Percentiles rank a stretch among this genome's conserved stretches.
Conservation (phyloP, 768 basidiomycete genomes). For the Lactifluus pinguis region DNA sequence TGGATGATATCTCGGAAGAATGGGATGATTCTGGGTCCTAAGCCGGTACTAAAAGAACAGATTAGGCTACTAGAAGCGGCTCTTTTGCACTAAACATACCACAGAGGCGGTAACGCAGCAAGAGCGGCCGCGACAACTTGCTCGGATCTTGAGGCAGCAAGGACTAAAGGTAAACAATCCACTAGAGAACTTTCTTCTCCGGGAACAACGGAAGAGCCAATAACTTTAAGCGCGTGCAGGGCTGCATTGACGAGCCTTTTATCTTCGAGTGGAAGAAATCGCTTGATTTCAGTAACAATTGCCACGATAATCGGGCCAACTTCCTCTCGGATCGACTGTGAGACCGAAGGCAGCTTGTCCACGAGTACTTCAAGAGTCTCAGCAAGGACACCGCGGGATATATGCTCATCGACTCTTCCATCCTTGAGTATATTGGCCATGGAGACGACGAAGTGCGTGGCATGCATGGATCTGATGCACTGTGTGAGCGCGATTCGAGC, state of each 20-base stretch:
- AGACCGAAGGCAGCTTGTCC: conserved; percentile 54
- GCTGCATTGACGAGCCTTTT: conserved; percentile 36
- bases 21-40: conserved; percentile 86
- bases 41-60: conserved; percentile 41
- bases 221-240: conserved; percentile 49
- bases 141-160: conserved; percentile 39
- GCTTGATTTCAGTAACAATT: conserved; percentile 43
- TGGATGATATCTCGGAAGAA: conserved; percentile 65
- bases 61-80: conserved; percentile 11
- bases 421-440: conserved; percentile 41
- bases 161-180: conserved; percentile 47
- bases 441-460: conserved; percentile 55
- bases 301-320: conserved; percentile 41
- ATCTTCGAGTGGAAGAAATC: conserved; percentile 36
- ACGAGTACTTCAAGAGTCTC: conserved; percentile 65
- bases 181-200: conserved; percentile 63
- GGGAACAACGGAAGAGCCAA: conserved; percentile 46
- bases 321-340: conserved; percentile 44
- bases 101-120: conserved; percentile 47
- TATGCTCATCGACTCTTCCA: conserved; percentile 5
- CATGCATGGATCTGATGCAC: conserved; percentile 54
- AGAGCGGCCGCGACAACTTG: conserved; percentile 36
- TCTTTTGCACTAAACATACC: conserved; percentile 36
- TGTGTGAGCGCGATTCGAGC: conserved; percentile 16
- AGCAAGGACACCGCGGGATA: conserved; percentile 18